phyloP scores from a whole-genome alignment of 164 flowering plant genomes.

The Magnolia officinalis region DNA sequence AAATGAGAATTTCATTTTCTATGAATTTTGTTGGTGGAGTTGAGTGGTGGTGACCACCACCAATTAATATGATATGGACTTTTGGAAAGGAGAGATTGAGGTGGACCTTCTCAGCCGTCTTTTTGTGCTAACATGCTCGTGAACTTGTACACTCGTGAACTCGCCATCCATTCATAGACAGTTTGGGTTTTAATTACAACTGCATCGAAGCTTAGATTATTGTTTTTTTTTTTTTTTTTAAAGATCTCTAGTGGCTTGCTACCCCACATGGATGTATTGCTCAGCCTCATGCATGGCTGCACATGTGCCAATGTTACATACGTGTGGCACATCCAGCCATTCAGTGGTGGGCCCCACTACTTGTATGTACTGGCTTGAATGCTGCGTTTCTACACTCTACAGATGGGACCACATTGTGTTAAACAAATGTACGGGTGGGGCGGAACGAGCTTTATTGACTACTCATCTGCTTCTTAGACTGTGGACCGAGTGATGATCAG shows the following conservation, averaged over 20 bases:
- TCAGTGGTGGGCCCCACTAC: no score
- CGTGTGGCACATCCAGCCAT: no score
- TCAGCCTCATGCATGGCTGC: background rate
- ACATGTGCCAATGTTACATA: background rate
- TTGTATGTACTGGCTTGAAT: no score
- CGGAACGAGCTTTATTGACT: no score
- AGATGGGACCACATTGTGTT: no score
- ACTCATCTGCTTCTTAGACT: no score
- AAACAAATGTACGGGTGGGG: no score
- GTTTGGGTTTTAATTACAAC: background rate
- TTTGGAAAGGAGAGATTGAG: slow-evolving; percentile 12
- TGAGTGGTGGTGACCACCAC: slow-evolving; percentile 13
- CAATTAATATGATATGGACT: slow-evolving; percentile 12
- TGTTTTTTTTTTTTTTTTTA: background rate
- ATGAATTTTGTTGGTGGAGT: slow-evolving; percentile 7
- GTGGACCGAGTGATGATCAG: no score
- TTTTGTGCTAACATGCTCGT: slow-evolving; percentile 38
- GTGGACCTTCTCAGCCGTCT: slow-evolving; percentile 44
- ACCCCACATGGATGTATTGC: background rate
- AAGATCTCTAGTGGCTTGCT: background rate
- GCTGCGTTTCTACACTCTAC: no score
- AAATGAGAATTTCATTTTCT: background rate
- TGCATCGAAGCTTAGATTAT: background rate
- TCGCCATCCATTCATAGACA: slow-evolving; percentile 6
- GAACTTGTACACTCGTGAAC: slow-evolving; percentile 47